phyloP scores from a whole-genome alignment of 805 yeast genomes.

The Limtongia smithiae region DNA sequence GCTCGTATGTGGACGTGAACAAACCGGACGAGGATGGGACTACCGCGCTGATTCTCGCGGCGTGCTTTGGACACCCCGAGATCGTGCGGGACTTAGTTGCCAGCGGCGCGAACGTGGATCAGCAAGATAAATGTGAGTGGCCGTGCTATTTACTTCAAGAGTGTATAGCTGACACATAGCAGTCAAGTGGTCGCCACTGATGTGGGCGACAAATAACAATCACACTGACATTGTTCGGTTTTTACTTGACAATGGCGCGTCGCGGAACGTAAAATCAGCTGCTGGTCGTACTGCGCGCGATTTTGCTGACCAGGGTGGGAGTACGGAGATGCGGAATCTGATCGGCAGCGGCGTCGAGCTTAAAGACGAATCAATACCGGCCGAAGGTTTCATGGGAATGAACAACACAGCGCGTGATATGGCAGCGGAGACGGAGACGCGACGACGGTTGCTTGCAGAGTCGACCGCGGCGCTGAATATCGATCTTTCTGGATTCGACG shows the following conservation, averaged over 20 bases:
- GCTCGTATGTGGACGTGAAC: constrained; percentile 35
- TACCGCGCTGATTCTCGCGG: constrained; percentile 41
- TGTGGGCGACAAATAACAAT: constrained; percentile 79
- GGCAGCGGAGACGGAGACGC: constrained; percentile 26
- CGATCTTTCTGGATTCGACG: constrained; percentile 31
- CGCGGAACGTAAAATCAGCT: constrained; percentile 47
- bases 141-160: background rate
- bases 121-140: constrained; percentile 36
- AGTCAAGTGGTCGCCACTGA: constrained; percentile 51
- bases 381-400: constrained; percentile 17
- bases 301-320: constrained; percentile 47
- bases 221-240: constrained; percentile 53
- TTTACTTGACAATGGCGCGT: constrained; percentile 62
- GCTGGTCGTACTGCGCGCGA: constrained; percentile 52
- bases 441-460: constrained; percentile 32
- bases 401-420: constrained; percentile 14
- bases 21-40: constrained; percentile 40
- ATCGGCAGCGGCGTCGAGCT: constrained; percentile 34
- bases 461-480: constrained; percentile 36
- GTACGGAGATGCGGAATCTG: constrained; percentile 54
- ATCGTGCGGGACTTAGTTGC: constrained; percentile 38
- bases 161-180: background rate
- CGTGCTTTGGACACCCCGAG: constrained; percentile 42
- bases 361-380: constrained; percentile 7
- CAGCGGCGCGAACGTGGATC: constrained; percentile 39